Evolutionary conservation across 768 basidiomycete genomes (phyloP), one percentile per base, ranked within the genome.

Genomic region (Lactifluus hygrophoroides): DNA sequence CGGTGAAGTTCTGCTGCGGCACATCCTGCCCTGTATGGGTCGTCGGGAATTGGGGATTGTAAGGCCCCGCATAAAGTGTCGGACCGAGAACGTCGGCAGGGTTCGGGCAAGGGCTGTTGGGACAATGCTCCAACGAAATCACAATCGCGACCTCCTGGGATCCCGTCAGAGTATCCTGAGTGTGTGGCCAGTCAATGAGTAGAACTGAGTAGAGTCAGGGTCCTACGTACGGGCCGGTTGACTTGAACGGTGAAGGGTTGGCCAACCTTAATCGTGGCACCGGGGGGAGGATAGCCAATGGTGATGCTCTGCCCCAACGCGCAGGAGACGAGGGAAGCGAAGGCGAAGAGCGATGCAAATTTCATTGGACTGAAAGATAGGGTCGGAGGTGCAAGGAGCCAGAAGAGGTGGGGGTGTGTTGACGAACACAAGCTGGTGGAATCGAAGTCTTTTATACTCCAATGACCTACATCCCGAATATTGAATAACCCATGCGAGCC

Each of bases 111-210:
- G n/a, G n/a, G n/a, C n/a, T n/a, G 45, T 42, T 3, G 65, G 61
- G 48, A 63, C 73, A 74, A 9, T 66, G 56, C 35, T 56, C 45
- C 43, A 72, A 44, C 1, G 67, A 69, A 50, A 75, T 72, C 45
- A 69, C 71, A 42, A 74, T 54, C 3, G 67, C 71, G 34, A 73
- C 69, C 48, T 75, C 73, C 14, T 61, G 51, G 11, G 71, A 71
- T 55, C 66, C 61, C 9, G 69, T 67, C 7, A 72, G 66, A 5
- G 68, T 67, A 65, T 67, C 68, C 66, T 72, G 52, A 11, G 51
- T n/a, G n/a, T n/a, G n/a, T n/a, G n/a, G n/a, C n/a, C n/a, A n/a
- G n/a, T n/a, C n/a, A n/a, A n/a, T n/a, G n/a, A n/a, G n/a, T n/a
- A n/a, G n/a, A n/a, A n/a, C n/a, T n/a, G n/a, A n/a, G n/a, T n/a